phyloP scores from a whole-genome alignment of 768 basidiomycete genomes.

The Pulveroboletus frians region DNA sequence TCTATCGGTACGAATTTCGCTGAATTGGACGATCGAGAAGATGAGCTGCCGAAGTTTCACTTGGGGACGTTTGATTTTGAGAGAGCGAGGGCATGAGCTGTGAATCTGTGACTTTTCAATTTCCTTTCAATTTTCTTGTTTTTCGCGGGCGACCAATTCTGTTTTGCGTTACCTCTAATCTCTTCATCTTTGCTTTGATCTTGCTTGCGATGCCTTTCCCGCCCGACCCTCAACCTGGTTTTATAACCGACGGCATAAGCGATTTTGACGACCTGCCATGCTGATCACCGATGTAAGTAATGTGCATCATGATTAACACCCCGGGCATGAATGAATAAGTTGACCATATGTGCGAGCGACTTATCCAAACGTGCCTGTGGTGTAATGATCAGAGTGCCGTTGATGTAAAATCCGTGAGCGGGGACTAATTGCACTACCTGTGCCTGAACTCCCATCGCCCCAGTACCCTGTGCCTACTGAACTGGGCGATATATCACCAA shows the following conservation, averaged over 20 bases:
- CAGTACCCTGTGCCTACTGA: too few relatives aligned
- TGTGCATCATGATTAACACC: too few relatives aligned
- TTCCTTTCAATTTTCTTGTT: not conserved
- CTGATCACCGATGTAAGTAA: too few relatives aligned
- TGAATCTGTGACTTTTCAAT: not conserved
- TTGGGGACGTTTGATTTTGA: conserved; percentile 23
- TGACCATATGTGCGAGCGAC: too few relatives aligned
- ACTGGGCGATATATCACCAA: too few relatives aligned
- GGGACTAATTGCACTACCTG: too few relatives aligned
- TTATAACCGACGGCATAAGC: conserved; percentile 2
- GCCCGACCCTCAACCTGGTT: not conserved
- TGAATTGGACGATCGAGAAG: conserved; percentile 11
- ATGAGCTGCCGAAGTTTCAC: conserved; percentile 8
- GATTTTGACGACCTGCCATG: not conserved
- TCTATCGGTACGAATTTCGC: not conserved
- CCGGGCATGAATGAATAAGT: too few relatives aligned
- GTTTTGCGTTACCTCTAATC: conserved; percentile 16
- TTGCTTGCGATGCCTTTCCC: conserved; percentile 13
- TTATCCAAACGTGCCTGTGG: too few relatives aligned
- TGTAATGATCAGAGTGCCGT: not conserved
- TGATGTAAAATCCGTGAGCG: not conserved
- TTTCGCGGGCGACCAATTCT: not conserved
- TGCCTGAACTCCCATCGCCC: too few relatives aligned
- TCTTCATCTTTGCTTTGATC: not conserved
- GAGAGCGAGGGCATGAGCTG: conserved; percentile 6